Conservation (phyloP, 1,139 yeast species). For the Debaryomyces sp. region DNA sequence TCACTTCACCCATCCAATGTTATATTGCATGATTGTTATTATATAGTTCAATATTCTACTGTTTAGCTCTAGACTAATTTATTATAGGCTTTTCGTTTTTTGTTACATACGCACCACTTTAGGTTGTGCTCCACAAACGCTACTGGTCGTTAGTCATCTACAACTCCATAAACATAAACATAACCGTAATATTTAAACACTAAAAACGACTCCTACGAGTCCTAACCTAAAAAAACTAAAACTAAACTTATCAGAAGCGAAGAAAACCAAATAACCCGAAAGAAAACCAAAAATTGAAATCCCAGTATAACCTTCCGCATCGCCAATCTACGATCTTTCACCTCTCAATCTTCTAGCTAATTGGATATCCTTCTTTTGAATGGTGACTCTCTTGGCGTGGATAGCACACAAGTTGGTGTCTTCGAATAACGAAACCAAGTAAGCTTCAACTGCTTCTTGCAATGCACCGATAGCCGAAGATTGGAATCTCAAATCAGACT, state of each 20-base stretch:
- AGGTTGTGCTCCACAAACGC: neutral
- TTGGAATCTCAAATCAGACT: slow-evolving; percentile 55
- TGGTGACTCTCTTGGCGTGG: slow-evolving; percentile 57
- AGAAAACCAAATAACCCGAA: neutral
- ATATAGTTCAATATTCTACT: neutral
- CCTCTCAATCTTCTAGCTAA: slow-evolving; percentile 59
- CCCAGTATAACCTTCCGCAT: neutral
- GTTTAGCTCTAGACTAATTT: neutral
- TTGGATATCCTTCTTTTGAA: slow-evolving; percentile 56
- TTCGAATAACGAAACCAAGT: slow-evolving; percentile 53
- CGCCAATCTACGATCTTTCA: slow-evolving; percentile 42
- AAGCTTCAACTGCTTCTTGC: slow-evolving; percentile 57
- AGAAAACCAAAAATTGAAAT: slow-evolving; percentile 1
- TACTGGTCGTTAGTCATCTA: neutral
- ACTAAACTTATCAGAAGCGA: neutral
- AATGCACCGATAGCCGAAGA: slow-evolving; percentile 56
- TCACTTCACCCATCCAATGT: slow-evolving; percentile 1
- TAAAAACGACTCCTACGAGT: slow-evolving; percentile 1
- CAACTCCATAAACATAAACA: neutral
- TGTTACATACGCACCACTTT: neutral
- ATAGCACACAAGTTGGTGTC: slow-evolving; percentile 58
- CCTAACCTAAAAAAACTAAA: neutral
- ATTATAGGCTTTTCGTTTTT: neutral
- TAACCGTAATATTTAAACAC: slow-evolving; percentile 5
- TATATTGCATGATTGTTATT: slow-evolving; percentile 4